Percentiles rank a stretch among this genome's conserved stretches.
These are phyloP conservation scores for Sporisorium graminicola DNA, from an alignment of 1,284 basidiomycete genomes.

Conservation along the genomic window DNA sequence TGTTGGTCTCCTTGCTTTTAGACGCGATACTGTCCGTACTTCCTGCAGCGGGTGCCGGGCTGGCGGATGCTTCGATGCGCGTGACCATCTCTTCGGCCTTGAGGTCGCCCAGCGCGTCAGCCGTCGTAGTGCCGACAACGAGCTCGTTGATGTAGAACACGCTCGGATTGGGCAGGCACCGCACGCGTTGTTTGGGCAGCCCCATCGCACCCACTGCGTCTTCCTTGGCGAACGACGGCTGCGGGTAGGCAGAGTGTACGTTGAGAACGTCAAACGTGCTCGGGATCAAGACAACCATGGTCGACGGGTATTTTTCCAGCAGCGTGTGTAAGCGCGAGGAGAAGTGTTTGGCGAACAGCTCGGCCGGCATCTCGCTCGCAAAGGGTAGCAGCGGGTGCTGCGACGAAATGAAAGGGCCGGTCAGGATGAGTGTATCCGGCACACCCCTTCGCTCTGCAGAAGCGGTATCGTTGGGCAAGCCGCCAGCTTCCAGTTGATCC, in stretches of 20 bases:
- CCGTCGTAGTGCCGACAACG: slow-evolving; percentile 81
- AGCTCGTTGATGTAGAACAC: slow-evolving; percentile 87
- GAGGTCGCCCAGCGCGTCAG: slow-evolving; percentile 90
- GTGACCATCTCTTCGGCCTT: slow-evolving; percentile 85
- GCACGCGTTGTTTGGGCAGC: slow-evolving; percentile 75
- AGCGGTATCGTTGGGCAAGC: slow-evolving; percentile 64
- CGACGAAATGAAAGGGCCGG: slow-evolving; percentile 89
- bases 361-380: slow-evolving; percentile 76
- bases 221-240: slow-evolving; percentile 77
- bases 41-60: background rate
- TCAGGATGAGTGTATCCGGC: slow-evolving; percentile 82
- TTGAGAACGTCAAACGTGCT: slow-evolving; percentile 84
- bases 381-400: slow-evolving; percentile 83
- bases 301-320: slow-evolving; percentile 77
- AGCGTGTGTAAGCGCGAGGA: slow-evolving; percentile 76
- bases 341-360: slow-evolving; percentile 81
- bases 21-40: slow-evolving; percentile 68
- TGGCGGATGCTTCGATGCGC: slow-evolving; percentile 74
- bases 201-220: slow-evolving; percentile 21
- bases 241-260: slow-evolving; percentile 86
- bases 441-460: slow-evolving; percentile 77
- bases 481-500: slow-evolving; percentile 52
- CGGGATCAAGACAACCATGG: slow-evolving; percentile 82
- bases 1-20: slow-evolving; percentile 42
- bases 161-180: slow-evolving; percentile 86